phyloP scores from a whole-genome alignment of 768 basidiomycete genomes.

The Brasilioporus rufonigricans region DNA sequence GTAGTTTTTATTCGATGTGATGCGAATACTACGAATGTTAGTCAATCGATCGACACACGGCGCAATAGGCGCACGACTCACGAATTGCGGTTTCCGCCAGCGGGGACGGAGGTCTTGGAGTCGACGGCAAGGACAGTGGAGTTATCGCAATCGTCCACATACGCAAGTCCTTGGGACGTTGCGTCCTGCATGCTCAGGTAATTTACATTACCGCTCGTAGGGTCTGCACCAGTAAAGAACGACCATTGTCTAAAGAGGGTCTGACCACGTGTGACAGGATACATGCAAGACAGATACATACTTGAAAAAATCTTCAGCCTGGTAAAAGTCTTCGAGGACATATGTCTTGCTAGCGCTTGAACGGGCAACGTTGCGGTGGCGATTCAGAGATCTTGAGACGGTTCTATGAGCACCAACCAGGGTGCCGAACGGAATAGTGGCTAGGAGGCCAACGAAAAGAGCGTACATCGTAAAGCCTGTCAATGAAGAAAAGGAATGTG shows the following conservation, averaged over 20 bases:
- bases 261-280: background rate
- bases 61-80: conserved; percentile 20
- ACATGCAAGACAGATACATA: conserved; percentile 28
- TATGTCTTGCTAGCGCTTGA: conserved; percentile 30
- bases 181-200: conserved; percentile 53
- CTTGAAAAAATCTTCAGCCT: conserved; percentile 61
- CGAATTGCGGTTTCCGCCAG: conserved; percentile 56
- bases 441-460: conserved; percentile 33
- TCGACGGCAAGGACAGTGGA: conserved; percentile 66
- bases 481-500: conserved; percentile 9
- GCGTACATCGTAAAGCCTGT: conserved; percentile 28
- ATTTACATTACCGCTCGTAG: conserved; percentile 68
- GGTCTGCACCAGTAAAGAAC: conserved; percentile 62
- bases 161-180: conserved; percentile 52
- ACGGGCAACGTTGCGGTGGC: conserved; percentile 28
- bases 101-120: conserved; percentile 43
- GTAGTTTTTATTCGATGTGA: conserved; percentile 60
- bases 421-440: conserved; percentile 33
- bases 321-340: conserved; percentile 38
- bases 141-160: conserved; percentile 52
- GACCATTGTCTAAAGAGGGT: conserved; percentile 54
- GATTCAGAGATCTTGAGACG: conserved; percentile 20
- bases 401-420: conserved; percentile 36
- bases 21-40: conserved; percentile 52
- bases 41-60: conserved; percentile 1